Evolutionary conservation across 371 early-diverging fungal species (phyloP).

Genomic region (Saksenaea vasiformis): DNA sequence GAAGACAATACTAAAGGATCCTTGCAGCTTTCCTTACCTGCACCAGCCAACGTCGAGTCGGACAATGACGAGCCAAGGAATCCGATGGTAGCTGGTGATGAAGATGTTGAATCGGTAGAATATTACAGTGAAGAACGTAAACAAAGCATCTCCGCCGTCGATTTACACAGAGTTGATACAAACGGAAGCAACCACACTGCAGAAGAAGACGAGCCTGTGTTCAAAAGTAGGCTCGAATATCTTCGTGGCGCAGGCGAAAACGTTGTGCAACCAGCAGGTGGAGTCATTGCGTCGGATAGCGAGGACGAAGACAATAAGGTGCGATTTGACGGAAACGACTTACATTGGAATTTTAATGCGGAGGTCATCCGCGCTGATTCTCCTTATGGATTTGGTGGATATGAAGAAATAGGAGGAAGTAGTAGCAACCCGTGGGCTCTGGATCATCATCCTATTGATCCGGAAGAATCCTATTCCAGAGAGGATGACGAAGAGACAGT

Average conservation of each 20-base stretch:
- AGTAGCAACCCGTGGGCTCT: constrained; percentile 19
- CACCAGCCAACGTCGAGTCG: constrained; percentile 22
- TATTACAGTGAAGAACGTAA: constrained; percentile 21
- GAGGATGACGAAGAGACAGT: neutral
- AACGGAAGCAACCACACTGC: neutral
- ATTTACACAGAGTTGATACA: neutral
- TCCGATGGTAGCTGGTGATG: constrained; percentile 61
- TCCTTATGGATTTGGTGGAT: constrained; percentile 16
- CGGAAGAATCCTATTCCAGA: neutral
- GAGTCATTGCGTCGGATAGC: constrained; percentile 20
- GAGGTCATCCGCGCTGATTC: neutral
- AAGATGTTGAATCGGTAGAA: constrained; percentile 54
- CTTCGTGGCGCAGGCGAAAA: constrained; percentile 3
- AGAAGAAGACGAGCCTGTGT: constrained; percentile 27
- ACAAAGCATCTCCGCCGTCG: neutral
- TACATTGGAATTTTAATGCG: neutral
- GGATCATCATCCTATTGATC: constrained; percentile 3
- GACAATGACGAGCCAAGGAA: constrained; percentile 46
- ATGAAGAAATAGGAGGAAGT: constrained; percentile 27
- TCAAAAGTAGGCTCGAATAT: constrained; percentile 13
- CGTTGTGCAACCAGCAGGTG: constrained; percentile 6
- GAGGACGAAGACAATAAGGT: constrained; percentile 25
- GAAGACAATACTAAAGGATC: constrained; percentile 20
- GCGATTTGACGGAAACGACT: neutral
- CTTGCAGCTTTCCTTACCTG: neutral